These are phyloP conservation scores for Ascochyta pisi DNA, from an alignment of 2,329 filamentous ascomycete genomes.

Conservation along the genomic window DNA sequence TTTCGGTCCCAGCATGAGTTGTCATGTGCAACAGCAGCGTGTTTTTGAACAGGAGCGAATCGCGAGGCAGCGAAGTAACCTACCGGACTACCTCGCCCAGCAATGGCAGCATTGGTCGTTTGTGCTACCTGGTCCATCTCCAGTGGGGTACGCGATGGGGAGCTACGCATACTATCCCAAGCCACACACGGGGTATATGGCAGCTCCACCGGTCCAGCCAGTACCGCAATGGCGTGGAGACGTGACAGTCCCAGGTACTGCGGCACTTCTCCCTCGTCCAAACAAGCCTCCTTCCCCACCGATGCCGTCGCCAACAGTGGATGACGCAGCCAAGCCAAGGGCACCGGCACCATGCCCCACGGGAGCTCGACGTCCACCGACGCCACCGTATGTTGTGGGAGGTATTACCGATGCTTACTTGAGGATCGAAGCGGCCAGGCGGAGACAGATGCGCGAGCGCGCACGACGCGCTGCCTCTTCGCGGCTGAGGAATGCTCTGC, in stretches of 20 bases:
- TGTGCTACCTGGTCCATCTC: background rate
- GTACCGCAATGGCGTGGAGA: background rate
- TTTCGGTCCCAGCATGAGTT: background rate
- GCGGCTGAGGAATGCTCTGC: background rate
- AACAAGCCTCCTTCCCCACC: background rate
- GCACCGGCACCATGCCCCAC: background rate
- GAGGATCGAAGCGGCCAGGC: conserved; percentile 9
- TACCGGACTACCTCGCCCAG: background rate
- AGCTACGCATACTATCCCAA: background rate
- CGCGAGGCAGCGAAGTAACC: background rate
- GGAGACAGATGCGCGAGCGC: background rate
- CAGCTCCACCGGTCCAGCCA: background rate
- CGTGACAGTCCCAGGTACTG: background rate
- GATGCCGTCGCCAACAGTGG: background rate
- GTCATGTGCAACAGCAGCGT: background rate
- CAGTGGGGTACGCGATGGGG: background rate
- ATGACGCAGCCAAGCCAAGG: background rate
- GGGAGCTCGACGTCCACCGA: background rate
- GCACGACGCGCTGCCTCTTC: background rate
- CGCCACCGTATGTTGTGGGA: conserved; percentile 5
- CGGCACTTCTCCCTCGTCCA: background rate
- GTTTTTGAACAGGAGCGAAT: background rate
- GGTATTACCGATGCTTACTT: conserved; percentile 4
- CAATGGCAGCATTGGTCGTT: background rate
- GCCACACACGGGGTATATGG: background rate